Percentiles rank a stretch among this genome's conserved stretches.
Evolutionary conservation across 148 eudicot genomes (phyloP).

Genomic region (Amaranthus hypochondriacus): DNA sequence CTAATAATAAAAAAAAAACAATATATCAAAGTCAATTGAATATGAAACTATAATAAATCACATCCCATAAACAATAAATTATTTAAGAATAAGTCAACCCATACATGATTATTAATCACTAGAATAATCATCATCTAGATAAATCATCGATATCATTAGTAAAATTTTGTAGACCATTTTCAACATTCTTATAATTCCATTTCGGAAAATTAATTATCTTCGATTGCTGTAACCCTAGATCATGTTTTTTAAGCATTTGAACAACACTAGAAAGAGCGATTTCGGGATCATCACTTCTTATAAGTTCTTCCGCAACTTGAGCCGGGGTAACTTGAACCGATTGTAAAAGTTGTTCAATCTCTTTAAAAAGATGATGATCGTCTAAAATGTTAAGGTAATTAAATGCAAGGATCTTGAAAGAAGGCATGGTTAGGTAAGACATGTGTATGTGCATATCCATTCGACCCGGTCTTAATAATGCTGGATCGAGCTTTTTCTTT

Average conservation of each 20-base stretch:
- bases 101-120: constrained; percentile 1
- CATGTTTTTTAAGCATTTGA: constrained; percentile 29
- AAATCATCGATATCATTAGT: not conserved
- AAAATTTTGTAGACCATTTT: not conserved
- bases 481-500: constrained; percentile 38
- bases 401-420: constrained; percentile 32
- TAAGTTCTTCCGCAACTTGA: constrained; percentile 49
- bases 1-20: too few relatives aligned
- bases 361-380: constrained; percentile 28
- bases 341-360: constrained; percentile 31
- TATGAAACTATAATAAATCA: too few relatives aligned
- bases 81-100: not conserved
- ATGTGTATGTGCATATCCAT: constrained; percentile 49
- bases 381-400: constrained; percentile 36
- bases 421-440: constrained; percentile 36
- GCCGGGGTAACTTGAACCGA: constrained; percentile 36
- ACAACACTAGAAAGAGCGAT: constrained; percentile 30
- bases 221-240: constrained; percentile 6
- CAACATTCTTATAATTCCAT: not conserved
- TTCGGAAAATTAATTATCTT: not conserved
- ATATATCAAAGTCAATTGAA: too few relatives aligned
- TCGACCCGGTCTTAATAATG: constrained; percentile 38
- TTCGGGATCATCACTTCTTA: constrained; percentile 32
- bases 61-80: too few relatives aligned
- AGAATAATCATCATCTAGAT: not conserved